Percentiles rank a stretch among this genome's conserved stretches.
Conservation (phyloP, 2,329 filamentous ascomycete genomes). For the Cladorrhinum sp. region DNA sequence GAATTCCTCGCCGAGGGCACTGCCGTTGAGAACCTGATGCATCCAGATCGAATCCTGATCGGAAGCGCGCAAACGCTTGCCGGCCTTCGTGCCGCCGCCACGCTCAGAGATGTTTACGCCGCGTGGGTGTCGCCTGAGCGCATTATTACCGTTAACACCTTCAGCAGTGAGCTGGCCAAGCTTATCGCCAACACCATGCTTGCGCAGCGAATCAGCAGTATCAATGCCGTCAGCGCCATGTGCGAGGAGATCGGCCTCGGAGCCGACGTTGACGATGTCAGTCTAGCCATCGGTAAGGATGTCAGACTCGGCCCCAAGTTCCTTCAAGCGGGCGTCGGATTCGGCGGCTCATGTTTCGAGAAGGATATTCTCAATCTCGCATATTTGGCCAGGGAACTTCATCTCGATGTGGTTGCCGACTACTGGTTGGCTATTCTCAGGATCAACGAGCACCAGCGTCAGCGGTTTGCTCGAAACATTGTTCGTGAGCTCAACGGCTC, state of each 20-base stretch:
- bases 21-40: slow-evolving; percentile 54
- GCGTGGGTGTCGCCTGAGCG: slow-evolving; percentile 52
- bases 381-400: slow-evolving; percentile 55
- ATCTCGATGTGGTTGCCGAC: slow-evolving; percentile 54
- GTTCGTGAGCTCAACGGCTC: slow-evolving; percentile 54
- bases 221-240: slow-evolving; percentile 61
- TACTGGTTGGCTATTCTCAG: slow-evolving; percentile 58
- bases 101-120: slow-evolving; percentile 51
- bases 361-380: slow-evolving; percentile 60
- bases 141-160: slow-evolving; percentile 57
- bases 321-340: slow-evolving; percentile 58
- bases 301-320: slow-evolving; percentile 54
- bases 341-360: slow-evolving; percentile 63
- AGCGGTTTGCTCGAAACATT: slow-evolving; percentile 52
- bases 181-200: slow-evolving; percentile 62
- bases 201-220: slow-evolving; percentile 61
- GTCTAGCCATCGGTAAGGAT: slow-evolving; percentile 54
- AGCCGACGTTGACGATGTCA: slow-evolving; percentile 49
- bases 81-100: slow-evolving; percentile 48
- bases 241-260: slow-evolving; percentile 49
- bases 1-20: slow-evolving; percentile 64
- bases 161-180: slow-evolving; percentile 61
- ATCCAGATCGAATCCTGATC: slow-evolving; percentile 60
- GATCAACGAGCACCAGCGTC: slow-evolving; percentile 58
- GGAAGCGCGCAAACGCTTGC: slow-evolving; percentile 48